Base-by-base conservation (phyloP, 306 rosid species). In the Citrullus colocynthis region DNA sequence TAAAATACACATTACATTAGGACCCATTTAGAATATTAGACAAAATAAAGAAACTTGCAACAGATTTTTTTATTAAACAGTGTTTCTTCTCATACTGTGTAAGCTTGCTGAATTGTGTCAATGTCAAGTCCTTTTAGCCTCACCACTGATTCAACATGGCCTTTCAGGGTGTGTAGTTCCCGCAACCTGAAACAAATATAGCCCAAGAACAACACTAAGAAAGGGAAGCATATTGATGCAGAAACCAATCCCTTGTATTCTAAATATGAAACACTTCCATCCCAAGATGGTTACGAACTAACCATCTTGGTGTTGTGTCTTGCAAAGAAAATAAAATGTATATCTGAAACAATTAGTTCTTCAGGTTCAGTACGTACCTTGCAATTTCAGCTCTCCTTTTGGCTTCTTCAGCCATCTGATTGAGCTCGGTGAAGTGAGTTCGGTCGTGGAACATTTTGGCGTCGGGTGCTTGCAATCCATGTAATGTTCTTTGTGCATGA, bases 131-230 rank as follows among this genome's bases (percentile, higher is more conserved):
- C 96, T 90, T 92, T 95, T 90, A 89, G 86, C 81, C 97, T 90
- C 96, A 95, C 98, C 74, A 95, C 98, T 24, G 97, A 92, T 84
- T 95, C 98, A 44, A 95, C 98, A 30, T 95, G 98, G 45, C 98
- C 98, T 75, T 95, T 95, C 55, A 95, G 92, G 65, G 98, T 95
- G 78, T 85, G 88, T 21, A 92, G 93, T 76, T 95, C 98, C 84
- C 97, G 87, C 87, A 95, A 83, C 87, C 97, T 92, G 89, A 83
- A 85, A 10, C 39, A 71, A 44, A 52, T 48, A 42, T 11, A 45
- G 8, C 32, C 52, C 54, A 67, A 24, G 9, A 48, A 17, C 5
- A 72, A 48, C 15, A 72, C 60, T 70, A 2, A 44, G 75, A n/a
- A 41, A 39, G 14, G 14, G 30, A 36, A 37, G 51, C 73, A 63